phyloP scores from a whole-genome alignment of 306 rosid genomes.

The Ammopiptanthus mongolicus region DNA sequence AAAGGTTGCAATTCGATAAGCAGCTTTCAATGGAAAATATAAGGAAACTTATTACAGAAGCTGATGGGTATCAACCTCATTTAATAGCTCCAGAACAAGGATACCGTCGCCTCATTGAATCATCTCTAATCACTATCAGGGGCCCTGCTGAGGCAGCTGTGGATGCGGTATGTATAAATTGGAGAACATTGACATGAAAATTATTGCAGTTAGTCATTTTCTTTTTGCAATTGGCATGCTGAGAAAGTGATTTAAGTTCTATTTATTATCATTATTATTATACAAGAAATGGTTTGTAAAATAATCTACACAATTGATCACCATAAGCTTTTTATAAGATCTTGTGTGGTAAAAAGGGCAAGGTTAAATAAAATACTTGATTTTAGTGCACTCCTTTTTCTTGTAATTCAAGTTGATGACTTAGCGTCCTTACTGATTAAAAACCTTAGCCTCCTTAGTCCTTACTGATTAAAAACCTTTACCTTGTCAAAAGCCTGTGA shows the following conservation, averaged over 20 bases:
- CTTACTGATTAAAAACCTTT: no score
- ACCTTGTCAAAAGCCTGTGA: background rate
- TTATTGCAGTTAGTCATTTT: background rate
- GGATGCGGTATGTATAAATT: conserved; percentile 60
- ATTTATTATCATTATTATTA: no score
- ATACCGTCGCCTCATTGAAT: conserved; percentile 89
- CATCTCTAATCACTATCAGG: conserved; percentile 70
- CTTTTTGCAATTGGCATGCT: background rate
- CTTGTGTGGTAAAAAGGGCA: no score
- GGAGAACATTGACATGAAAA: background rate
- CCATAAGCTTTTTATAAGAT: no score
- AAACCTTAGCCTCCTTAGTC: background rate
- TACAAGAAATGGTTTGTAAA: background rate
- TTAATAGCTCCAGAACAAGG: conserved; percentile 98
- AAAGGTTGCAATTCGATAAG: conserved; percentile 86
- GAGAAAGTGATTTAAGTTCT: no score
- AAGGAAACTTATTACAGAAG: conserved; percentile 85
- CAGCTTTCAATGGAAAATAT: conserved; percentile 95
- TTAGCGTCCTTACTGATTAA: background rate
- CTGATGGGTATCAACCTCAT: conserved; percentile 99
- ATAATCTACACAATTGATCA: background rate
- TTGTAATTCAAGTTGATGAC: background rate
- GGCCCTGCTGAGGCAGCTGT: conserved; percentile 97
- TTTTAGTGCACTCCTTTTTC: conserved; percentile 3
- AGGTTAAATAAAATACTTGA: background rate